Base-by-base conservation (phyloP, 352 stramenopile species). In the Phytophthora hibernalis region DNA sequence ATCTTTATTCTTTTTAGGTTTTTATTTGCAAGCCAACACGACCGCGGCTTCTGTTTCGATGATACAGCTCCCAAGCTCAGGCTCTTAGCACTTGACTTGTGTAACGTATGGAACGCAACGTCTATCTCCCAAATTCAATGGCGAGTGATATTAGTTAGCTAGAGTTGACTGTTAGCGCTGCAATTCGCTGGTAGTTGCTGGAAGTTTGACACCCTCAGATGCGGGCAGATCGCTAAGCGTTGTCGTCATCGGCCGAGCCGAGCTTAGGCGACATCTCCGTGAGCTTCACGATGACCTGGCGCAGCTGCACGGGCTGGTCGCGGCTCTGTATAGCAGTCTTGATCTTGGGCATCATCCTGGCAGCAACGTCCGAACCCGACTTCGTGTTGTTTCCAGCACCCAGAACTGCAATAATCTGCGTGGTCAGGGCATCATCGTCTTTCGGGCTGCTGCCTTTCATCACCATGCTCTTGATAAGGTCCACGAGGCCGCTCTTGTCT, bases 241-340 rank as follows among this genome's bases (percentile, higher is more conserved):
- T 21, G 20, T 48, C 6, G 13, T 24, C 37, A 15, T 31, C 43
- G 2, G 21, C 20, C 18, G 21, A 16, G n/a, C 26, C 42, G 30
- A 61, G 33, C n/a, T 35, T 48, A 10, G 59, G 50, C n/a, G 50
- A 67, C 50, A 54, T 61, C 24, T 67, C 59, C 6, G 53, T 58
- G 21, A 67, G 59, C 59, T 67, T 67, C 21, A 55, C 59, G 18
- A 67, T 58, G 21, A 51, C 51, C 50, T 67, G 59, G 22, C n/a
- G 38, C 22, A 67, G 33, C 28, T 61, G 38, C 5, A 1, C 43
- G 2, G 59, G 59, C 26, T 55, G 60, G 5, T 16, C 33, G 18
- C 50, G 59, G 24, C 35, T 67, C 31, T 42, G 58, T 31, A 61
- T 1, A 11, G 59, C 59, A 12, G 21, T 38, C 43, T 61, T 67